These are phyloP conservation scores for Dimocarpus longan DNA, from an alignment of 345 rosid species.

Conservation along the genomic window DNA sequence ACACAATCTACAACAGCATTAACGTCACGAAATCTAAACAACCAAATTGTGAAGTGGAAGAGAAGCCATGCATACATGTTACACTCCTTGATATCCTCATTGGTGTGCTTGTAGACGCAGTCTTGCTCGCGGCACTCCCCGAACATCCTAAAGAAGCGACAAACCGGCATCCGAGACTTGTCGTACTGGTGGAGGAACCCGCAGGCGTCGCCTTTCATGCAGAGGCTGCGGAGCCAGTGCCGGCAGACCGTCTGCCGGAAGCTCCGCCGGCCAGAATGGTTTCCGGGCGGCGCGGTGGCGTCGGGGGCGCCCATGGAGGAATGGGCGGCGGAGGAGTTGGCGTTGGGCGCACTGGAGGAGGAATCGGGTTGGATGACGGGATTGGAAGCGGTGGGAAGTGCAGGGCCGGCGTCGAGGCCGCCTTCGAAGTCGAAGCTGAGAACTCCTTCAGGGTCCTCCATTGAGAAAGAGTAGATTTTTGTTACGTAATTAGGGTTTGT, in stretches of 20 bases:
- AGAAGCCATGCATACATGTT: constrained; percentile 62
- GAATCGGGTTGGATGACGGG: constrained; percentile 54
- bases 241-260: constrained; percentile 98
- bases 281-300: constrained; percentile 22
- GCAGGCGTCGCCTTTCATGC: constrained; percentile 99
- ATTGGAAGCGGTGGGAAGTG: constrained; percentile 55
- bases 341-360: constrained; percentile 19
- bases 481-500: not conserved
- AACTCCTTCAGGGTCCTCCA: constrained; percentile 87
- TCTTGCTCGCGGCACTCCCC: constrained; percentile 99
- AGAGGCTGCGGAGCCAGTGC: constrained; percentile 98
- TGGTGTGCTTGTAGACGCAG: constrained; percentile 95
- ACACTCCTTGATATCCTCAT: constrained; percentile 97
- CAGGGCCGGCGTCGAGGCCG: constrained; percentile 74
- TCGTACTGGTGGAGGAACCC: constrained; percentile 98
- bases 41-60: too few relatives aligned
- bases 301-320: constrained; percentile 29
- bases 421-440: constrained; percentile 99
- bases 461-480: constrained; percentile 13
- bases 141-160: constrained; percentile 79
- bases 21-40: too few relatives aligned
- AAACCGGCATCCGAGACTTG: constrained; percentile 96
- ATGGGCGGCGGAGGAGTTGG: constrained; percentile 38
- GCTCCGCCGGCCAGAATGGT: constrained; percentile 66
- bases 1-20: too few relatives aligned